Evolutionary conservation across 352 stramenopile species (phyloP), one percentile per base, ranked within the genome.

Genomic region (Peronosclerospora sorghi): DNA sequence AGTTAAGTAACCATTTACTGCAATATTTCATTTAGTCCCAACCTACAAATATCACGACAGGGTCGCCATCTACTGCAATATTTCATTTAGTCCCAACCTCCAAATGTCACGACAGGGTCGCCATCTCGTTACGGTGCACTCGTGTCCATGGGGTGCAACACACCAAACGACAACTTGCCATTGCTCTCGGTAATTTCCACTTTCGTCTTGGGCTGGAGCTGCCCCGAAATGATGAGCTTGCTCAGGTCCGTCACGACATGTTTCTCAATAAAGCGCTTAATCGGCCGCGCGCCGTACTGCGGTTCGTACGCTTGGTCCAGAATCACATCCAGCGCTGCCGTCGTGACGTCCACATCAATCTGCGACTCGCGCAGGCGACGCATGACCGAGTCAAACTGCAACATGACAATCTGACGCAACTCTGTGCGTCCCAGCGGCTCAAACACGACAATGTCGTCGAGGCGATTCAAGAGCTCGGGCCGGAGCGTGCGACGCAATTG

Each of bases 391-490:
- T 96, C 71, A 54, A 98, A 95, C 54, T 97, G 80, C 52, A 97
- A 75, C 14, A 93, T 44, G 44, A 95, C 91, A 55, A 98, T 97
- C 54, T 93, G 57, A 34, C 89, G 78, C 20, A 98, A 55, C 41
- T 98, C 78, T 8, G 50, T 59, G 27, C 73, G 68, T 12, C 73
- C 79, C 2, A 99, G 67, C 14, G 94, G 87, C 54, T 97, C 86
- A 59, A 98, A 99, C 49, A 98, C 93, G 8, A 98, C 72, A 43
- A 98, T 95, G 28, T 96, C 92, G 51, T 96, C 95, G 29, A 99
- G 60, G 20, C 95, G 83, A 65, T 98, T 98, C 20, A 98, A 67
- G 27, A 99, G 85, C 51, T 99, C 95, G 10, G 95, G 95, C 1
- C 74, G 72, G 44, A 98, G 95, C 23, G 88, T 86, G 49, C 67